Evolutionary conservation across 202 grass and related monocot genomes (phyloP), one percentile per base, ranked within the genome.

Genomic region (Carex arenaria): DNA sequence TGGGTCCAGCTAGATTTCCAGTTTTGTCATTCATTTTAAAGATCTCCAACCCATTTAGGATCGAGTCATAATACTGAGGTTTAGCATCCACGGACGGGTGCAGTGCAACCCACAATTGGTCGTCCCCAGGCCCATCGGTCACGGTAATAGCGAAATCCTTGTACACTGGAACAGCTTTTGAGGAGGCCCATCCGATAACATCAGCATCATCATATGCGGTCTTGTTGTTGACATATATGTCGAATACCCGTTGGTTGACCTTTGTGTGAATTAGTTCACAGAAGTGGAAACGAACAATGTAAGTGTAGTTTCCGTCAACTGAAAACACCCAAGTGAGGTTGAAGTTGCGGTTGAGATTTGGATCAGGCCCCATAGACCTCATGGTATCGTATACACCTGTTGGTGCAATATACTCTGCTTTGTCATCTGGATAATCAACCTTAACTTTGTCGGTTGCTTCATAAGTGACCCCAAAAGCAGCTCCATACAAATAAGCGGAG

Each of bases 141-240:
- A 95, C 69, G 38, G 62, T 55, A 69, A 85, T 87, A 4, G 68
- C 93, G 57, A 88, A 98, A 85, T 98, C 95, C 85, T 67, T 95
- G 93, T 92, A 93, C 38, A 92, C 23, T 1, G 95, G 95, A 67
- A 93, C 86, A 67, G 78, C 89, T 22, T 80, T 85, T 73, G 59
- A 77, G 7, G 86, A 72, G 15, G 87, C 67, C 93, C 92, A 92
- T 11, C 73, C 88, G 49, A 98, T 86, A 6, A 98, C 89, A 72
- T 95, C 95, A 0, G 88, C 91, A 63, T 87, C 82, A 0, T 85
- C 49, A 75, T 83, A 88, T 59, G 93, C 95, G 31, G 95, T 95
- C 83, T 83, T 87, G 89, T 98, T 98, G 95, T 95, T 89, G 78
- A 98, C 54, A 76, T 83, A 98, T 83, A 98, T 92, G 89, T 95